Evolutionary conservation across 768 basidiomycete species (phyloP).

Genomic region (Boletus reticulatus): DNA sequence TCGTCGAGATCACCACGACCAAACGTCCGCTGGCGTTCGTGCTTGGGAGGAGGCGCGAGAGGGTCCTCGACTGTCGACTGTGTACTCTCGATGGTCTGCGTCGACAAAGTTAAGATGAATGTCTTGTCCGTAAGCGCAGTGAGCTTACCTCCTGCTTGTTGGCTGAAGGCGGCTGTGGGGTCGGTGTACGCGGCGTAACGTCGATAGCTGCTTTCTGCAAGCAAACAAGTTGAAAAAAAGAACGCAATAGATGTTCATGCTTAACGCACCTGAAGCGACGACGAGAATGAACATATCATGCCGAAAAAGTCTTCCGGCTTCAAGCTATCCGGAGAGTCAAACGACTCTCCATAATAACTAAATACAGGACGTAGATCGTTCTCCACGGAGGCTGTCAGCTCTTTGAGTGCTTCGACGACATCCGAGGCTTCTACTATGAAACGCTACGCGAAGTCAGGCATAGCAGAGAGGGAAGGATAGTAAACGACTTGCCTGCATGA

Average conservation of each 20-base stretch:
- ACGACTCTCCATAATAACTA: slow-evolving; percentile 75
- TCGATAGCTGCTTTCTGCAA: slow-evolving; percentile 70
- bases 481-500: slow-evolving; percentile 60
- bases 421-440: slow-evolving; percentile 39
- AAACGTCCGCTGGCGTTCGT: slow-evolving; percentile 50
- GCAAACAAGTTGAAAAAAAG: not conserved
- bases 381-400: slow-evolving; percentile 56
- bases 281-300: slow-evolving; percentile 70
- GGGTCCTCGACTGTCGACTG: slow-evolving; percentile 24
- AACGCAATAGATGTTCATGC: not conserved
- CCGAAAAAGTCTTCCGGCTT: slow-evolving; percentile 86
- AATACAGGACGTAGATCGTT: slow-evolving; percentile 60
- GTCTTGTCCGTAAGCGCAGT: not conserved
- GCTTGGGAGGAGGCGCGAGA: slow-evolving; percentile 40
- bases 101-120: not conserved
- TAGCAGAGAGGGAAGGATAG: not conserved
- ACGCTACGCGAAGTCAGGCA: slow-evolving; percentile 19
- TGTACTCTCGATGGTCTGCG: slow-evolving; percentile 44
- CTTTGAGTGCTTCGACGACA: slow-evolving; percentile 61
- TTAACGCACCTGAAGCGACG: slow-evolving; percentile 58
- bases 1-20: slow-evolving; percentile 82
- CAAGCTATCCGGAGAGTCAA: slow-evolving; percentile 56
- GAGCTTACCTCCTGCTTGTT: slow-evolving; percentile 9
- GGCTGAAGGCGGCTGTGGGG: not conserved
- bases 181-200: slow-evolving; percentile 27